These are phyloP conservation scores for Suillus placidus DNA, from an alignment of 768 basidiomycete species.

Conservation along the genomic window DNA sequence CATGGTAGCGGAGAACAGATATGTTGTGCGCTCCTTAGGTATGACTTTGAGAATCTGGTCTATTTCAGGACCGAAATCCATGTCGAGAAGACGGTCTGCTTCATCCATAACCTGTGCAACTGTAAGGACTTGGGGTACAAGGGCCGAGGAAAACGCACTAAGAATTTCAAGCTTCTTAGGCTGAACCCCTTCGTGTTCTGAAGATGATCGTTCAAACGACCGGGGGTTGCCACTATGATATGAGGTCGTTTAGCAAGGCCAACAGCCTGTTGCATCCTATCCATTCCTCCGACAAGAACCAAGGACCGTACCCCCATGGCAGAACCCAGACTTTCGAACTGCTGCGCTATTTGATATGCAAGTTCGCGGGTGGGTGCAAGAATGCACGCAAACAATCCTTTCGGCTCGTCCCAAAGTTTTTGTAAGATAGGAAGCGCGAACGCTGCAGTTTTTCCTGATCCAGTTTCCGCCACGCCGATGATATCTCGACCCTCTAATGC, in stretches of 20 bases:
- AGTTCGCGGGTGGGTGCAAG: constrained; percentile 98
- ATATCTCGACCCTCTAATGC: constrained; percentile 93
- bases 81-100: constrained; percentile 92
- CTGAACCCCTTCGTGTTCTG: constrained; percentile 98
- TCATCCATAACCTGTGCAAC: constrained; percentile 86
- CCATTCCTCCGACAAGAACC: constrained; percentile 95
- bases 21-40: constrained; percentile 92
- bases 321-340: constrained; percentile 89
- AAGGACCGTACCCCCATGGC: constrained; percentile 91
- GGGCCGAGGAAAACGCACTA: constrained; percentile 54
- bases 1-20: constrained; percentile 98
- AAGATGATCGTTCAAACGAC: constrained; percentile 89
- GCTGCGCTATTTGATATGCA: constrained; percentile 97
- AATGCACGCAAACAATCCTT: constrained; percentile 89
- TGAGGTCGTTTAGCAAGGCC: constrained; percentile 94
- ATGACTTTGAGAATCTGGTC: constrained; percentile 96
- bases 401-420: constrained; percentile 94
- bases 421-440: constrained; percentile 96
- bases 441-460: constrained; percentile 97
- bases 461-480: constrained; percentile 97
- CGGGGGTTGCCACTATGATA: constrained; percentile 93
- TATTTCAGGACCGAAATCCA: constrained; percentile 95
- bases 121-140: constrained; percentile 8
- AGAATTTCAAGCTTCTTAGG: constrained; percentile 79
- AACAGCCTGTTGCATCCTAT: constrained; percentile 87